phyloP scores from a whole-genome alignment of 2,329 filamentous ascomycete species.

The Fusarium sambucinum region DNA sequence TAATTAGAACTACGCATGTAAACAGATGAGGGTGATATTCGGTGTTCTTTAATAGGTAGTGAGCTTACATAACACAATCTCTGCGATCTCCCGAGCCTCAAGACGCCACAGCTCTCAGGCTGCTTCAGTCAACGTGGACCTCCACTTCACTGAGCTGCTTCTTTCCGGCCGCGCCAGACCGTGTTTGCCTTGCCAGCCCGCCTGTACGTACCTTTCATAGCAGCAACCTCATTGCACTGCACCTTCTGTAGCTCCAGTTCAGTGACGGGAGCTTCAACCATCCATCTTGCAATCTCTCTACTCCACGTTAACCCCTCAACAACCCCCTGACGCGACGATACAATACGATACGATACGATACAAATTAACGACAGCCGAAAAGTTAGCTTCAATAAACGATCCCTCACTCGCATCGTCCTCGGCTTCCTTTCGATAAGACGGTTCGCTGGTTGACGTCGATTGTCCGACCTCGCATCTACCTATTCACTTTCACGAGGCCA shows the following conservation, averaged over 20 bases:
- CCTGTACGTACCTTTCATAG: constrained; percentile 29
- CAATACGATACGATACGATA: constrained; percentile 18
- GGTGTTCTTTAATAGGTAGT: neutral
- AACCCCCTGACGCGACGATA: constrained; percentile 17
- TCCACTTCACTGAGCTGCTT: constrained; percentile 11
- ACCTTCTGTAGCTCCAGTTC: constrained; percentile 40
- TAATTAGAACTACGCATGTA: too few relatives aligned
- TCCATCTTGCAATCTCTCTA: constrained; percentile 39
- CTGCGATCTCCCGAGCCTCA: constrained; percentile 20
- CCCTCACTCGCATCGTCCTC: neutral
- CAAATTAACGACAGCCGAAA: constrained; percentile 17
- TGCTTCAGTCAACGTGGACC: constrained; percentile 39
- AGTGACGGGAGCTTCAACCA: constrained; percentile 42
- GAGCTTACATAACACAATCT: neutral
- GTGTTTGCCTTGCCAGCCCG: constrained; percentile 57
- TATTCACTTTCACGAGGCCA: constrained; percentile 36
- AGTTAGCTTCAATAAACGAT: constrained; percentile 2
- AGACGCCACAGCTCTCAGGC: constrained; percentile 33
- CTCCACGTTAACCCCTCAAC: constrained; percentile 31
- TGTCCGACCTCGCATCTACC: constrained; percentile 39
- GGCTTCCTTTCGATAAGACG: constrained; percentile 28
- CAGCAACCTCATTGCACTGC: constrained; percentile 34
- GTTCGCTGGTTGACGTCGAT: constrained; percentile 43
- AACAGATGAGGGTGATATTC: neutral
- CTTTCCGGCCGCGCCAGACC: constrained; percentile 55